Evolutionary conservation across 305 asterid genomes (phyloP), one percentile per base, ranked within the genome.

Genomic region (Fraxinus xanthoxyloides): DNA sequence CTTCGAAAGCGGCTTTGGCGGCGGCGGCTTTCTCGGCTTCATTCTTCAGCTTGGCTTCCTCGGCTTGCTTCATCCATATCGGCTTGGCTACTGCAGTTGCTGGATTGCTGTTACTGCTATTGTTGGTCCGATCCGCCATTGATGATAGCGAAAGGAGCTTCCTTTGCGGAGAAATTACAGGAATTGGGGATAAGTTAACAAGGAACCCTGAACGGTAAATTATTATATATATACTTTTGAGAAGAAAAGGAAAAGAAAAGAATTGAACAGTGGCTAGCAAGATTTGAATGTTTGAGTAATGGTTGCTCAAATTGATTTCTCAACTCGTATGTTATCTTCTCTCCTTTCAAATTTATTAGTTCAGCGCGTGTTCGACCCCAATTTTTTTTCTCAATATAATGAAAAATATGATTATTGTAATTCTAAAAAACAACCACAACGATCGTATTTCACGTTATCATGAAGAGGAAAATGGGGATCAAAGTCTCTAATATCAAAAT

Each of bases 1-100:
- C 99, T 78, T 95, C 99, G 79, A 95, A 95, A 24, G 99, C 99
- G 28, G 99, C 99, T 89, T 95, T 95, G 13, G 99, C 99, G 28
- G 98, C 99, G 31, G 99, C 99, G 69, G 90, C 87, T 88, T 93
- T 94, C 88, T 95, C 97, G 54, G 98, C 99, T 89, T 95, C 97
- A 87, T 92, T 92, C 86, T 95, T 95, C 46, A 92, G 89, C 91
- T 94, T 95, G 46, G 97, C 99, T 85, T 95, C 98, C 88, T 94
- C 99, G 2, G 99, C 99, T 85, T 95, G 99, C 87, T 93, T 95
- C 91, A 91, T 86, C 99, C 99, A 95, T 85, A 95, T 93, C 61
- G 98, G 92, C 89, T 95, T 93, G 74, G 86, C 87, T 7, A 85
- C 89, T 65, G 90, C 46, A 31, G 87, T 67, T 34, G 82, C 61